A percentile compares a stretch with the other conserved stretches of the same genome.
Evolutionary conservation across 169 alveolate species (phyloP).

Genomic region (Perkinsus marinus): DNA sequence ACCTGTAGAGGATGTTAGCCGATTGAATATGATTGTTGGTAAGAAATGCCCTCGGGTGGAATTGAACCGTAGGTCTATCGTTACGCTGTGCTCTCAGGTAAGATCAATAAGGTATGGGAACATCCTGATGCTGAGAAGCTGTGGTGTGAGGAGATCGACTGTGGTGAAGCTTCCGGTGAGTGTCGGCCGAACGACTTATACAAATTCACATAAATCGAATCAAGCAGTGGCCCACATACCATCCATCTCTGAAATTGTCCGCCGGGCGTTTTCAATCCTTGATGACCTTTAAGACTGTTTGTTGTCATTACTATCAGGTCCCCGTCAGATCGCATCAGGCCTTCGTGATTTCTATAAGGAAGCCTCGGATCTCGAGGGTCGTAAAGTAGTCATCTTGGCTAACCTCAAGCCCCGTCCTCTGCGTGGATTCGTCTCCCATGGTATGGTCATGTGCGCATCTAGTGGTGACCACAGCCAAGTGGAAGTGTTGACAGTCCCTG

Average conservation of each 20-base stretch:
- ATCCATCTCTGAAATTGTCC: too few relatives aligned
- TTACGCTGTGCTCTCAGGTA: slow-evolving; percentile 29
- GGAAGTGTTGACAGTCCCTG: slow-evolving; percentile 23
- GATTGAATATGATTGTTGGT: background rate
- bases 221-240: too few relatives aligned
- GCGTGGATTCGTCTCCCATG: slow-evolving; percentile 27
- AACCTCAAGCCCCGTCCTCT: slow-evolving; percentile 24
- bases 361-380: slow-evolving; percentile 6
- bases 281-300: too few relatives aligned
- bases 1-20: background rate
- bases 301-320: slow-evolving; percentile 4
- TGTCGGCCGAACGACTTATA: too few relatives aligned
- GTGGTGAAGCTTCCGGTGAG: slow-evolving; percentile 44
- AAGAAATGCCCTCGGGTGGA: too few relatives aligned
- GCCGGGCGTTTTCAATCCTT: too few relatives aligned
- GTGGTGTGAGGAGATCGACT: slow-evolving; percentile 59
- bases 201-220: too few relatives aligned
- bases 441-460: slow-evolving; percentile 26
- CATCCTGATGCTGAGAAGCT: slow-evolving; percentile 65
- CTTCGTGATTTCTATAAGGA: slow-evolving; percentile 17
- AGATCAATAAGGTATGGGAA: slow-evolving; percentile 44
- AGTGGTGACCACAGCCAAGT: background rate
- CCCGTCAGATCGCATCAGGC: slow-evolving; percentile 22
- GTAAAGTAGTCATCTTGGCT: slow-evolving; percentile 12
- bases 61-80: too few relatives aligned